Evolutionary conservation across 139 green algal genomes (phyloP).

Genomic region (Yamagishiella unicocca): DNA sequence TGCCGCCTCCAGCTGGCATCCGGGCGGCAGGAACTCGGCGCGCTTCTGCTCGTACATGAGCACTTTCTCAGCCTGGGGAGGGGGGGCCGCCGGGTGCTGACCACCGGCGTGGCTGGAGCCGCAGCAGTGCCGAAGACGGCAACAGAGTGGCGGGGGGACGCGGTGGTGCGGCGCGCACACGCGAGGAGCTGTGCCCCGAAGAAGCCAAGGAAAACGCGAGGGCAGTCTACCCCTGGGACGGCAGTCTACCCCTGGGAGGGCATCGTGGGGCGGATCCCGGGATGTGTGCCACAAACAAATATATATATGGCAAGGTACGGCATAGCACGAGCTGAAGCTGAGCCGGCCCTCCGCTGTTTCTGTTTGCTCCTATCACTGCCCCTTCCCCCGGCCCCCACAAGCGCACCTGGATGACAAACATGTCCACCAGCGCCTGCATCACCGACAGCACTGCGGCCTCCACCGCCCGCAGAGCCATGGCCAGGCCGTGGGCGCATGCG

Average conservation of each 20-base stretch:
- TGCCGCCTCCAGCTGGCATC: slow-evolving; percentile 32
- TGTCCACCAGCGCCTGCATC: slow-evolving; percentile 60
- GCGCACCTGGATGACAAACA: slow-evolving; percentile 60
- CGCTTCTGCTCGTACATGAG: slow-evolving; percentile 68
- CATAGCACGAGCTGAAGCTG: too few relatives aligned
- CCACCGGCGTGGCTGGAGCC: too few relatives aligned
- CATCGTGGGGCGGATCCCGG: too few relatives aligned
- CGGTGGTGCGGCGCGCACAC: too few relatives aligned
- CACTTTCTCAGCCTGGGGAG: slow-evolving; percentile 61
- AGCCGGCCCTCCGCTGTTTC: background rate
- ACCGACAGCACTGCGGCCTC: slow-evolving; percentile 58
- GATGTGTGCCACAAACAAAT: too few relatives aligned
- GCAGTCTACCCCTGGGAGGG: too few relatives aligned
- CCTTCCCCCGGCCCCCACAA: background rate
- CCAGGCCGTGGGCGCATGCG: slow-evolving; percentile 49
- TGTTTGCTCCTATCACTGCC: background rate
- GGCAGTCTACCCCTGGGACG: too few relatives aligned
- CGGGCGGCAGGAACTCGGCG: slow-evolving; percentile 70
- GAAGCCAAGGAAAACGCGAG: too few relatives aligned
- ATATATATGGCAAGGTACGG: too few relatives aligned
- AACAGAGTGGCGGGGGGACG: background rate
- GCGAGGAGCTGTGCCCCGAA: too few relatives aligned
- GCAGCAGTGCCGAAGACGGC: background rate
- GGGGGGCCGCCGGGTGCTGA: too few relatives aligned
- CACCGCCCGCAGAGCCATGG: slow-evolving; percentile 59